Base-by-base conservation (phyloP, 148 eudicot species). In the Salicornia ramosissima region DNA sequence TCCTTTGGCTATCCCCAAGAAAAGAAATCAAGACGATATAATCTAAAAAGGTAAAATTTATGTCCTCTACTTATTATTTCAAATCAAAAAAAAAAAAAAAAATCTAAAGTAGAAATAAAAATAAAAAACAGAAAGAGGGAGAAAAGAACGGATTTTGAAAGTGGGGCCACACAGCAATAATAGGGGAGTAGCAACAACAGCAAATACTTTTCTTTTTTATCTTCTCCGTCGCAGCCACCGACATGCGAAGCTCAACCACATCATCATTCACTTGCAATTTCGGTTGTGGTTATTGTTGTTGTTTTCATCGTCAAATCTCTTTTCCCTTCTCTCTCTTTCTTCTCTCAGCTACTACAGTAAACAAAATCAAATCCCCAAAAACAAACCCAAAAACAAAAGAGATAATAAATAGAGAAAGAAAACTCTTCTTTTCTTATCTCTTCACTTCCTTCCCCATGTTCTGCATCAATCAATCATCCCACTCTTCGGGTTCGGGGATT, bases 401-500 rank as follows among this genome's bases (percentile, higher is more conserved):
- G n/a, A n/a, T 36, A 36, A 8, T 36, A 25, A 10, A 52, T 0
- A 36, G n/a, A 42, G 43, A 61, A 10, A 59, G 72, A 68, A 45
- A 70, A 62, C 24, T 57, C 59, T 47, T 64, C 54, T 25, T 64
- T 69, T 70, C 71, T 57, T 28, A 55, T 54, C 26, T 36, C 11
- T 29, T 39, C 6, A 15, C 16, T 28, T 11, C 18, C 6, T 21
- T 39, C 13, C 10, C 6, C 6, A 15, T 52, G 34, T n/a, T 49
- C 1, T 14, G 52, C 2, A n/a, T 3, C 15, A 34, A 26, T 51
- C 36, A 36, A 28, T 46, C 55, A 1, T 78, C 85, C 10, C 77
- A 77, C 76, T 82, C 77, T 2, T 84, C 77, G 43, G 91, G 89
- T 69, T 83, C 86, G 57, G 98, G 98, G 57, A 78, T 80, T 79